Percentiles rank a stretch among this genome's conserved stretches.
phyloP scores from a whole-genome alignment of 1,139 yeast species.

The Scheffersomyces insectosa region DNA sequence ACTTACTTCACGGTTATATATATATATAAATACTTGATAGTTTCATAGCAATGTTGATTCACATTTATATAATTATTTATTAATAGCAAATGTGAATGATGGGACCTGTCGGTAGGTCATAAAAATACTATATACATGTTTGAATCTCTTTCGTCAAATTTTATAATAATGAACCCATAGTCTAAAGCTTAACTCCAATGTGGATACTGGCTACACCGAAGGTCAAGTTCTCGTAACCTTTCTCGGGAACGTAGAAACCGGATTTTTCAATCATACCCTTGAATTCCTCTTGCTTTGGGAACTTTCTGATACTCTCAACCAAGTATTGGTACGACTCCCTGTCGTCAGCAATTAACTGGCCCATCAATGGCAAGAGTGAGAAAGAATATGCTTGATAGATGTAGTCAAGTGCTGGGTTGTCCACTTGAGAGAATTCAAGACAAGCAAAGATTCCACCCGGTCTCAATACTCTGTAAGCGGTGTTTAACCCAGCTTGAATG shows the following conservation, averaged over 20 bases:
- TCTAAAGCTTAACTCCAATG: slow-evolving; percentile 79
- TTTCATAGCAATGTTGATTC: too few relatives aligned
- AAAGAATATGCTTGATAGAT: slow-evolving; percentile 87
- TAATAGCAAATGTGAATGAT: too few relatives aligned
- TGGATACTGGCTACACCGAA: slow-evolving; percentile 97
- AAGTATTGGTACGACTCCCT: slow-evolving; percentile 93
- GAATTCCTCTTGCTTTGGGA: slow-evolving; percentile 91
- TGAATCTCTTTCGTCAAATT: not conserved
- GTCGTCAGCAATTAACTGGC: slow-evolving; percentile 92
- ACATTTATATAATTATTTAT: too few relatives aligned
- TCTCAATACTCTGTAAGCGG: slow-evolving; percentile 91
- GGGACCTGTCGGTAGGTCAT: too few relatives aligned
- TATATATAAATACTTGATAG: too few relatives aligned
- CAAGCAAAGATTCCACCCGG: slow-evolving; percentile 99
- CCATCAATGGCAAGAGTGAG: slow-evolving; percentile 87
- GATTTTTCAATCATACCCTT: slow-evolving; percentile 91
- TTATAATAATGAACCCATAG: too few relatives aligned
- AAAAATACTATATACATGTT: too few relatives aligned
- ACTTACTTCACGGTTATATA: too few relatives aligned
- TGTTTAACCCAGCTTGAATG: slow-evolving; percentile 87
- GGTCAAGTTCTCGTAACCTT: slow-evolving; percentile 93
- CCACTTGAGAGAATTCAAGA: slow-evolving; percentile 90
- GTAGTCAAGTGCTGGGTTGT: slow-evolving; percentile 71
- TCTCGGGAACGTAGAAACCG: slow-evolving; percentile 83
- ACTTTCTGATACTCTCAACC: slow-evolving; percentile 88